Base-by-base conservation (phyloP, 2,329 filamentous ascomycete genomes). In the Epichloe elymi region DNA sequence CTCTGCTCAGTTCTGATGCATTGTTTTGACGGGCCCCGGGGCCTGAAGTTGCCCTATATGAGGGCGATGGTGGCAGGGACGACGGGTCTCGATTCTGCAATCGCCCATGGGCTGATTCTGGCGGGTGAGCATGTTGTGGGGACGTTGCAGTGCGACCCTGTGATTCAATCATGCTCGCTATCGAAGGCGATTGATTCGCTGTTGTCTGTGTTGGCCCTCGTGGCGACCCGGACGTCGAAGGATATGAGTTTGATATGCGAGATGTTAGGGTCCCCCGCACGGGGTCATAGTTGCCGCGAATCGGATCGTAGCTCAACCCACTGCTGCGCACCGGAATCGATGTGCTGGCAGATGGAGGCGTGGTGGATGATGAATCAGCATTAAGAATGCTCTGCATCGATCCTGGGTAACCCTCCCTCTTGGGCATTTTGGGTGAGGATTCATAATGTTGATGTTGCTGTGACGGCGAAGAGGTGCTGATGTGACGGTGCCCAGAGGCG, bases 231-330 rank as follows among this genome's bases (percentile, higher is more conserved):
- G 65, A 71, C 51, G 75, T 63, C 3, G 74, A 62, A 15, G 56
- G 63, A 47, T 72, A 70, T 56, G 74, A 62, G 66, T 77, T 68
- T 56, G 74, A 62, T 67, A 77, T 67, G 63, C 75, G 70, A 57
- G 74, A 59, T 44, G 78, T 60, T 63, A 83, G 79, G 3, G 79
- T 86, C 60, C 80, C 80, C 41, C 79, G 71, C 46, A 82, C 73
- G 1, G 79, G 79, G 57, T 83, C 80, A 57, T 82, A 83, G 56
- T 77, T 82, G n/a, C 85, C 87, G 45, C 90, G 80, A 56, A 95
- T 89, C 0, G 90, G 90, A 65, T 96, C 90, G 68, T 93, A 96
- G 60, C 85, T 88, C 61, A 88, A 86, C 42, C 88, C 85, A 60
- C 85, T 86, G 14, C 83, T 82, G 47, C 84, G 73, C 46, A 74